phyloP scores from a whole-genome alignment of 2,329 filamentous ascomycete species.

The Diaporthe citrichinensis region DNA sequence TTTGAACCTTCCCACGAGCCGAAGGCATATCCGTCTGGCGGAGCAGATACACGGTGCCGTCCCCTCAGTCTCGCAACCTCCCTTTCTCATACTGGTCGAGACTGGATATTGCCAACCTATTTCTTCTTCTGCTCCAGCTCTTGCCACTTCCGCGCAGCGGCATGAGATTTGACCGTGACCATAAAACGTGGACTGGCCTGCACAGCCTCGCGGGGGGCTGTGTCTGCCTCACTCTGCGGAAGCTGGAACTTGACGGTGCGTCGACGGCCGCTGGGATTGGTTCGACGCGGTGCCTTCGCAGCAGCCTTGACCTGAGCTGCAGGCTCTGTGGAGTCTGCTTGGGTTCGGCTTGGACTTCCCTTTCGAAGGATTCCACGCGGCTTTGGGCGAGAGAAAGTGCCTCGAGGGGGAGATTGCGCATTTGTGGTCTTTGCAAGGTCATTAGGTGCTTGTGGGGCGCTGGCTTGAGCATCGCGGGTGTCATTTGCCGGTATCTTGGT shows the following conservation, averaged over 20 bases:
- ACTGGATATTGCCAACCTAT: background rate
- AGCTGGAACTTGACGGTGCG: background rate
- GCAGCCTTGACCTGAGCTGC: no score
- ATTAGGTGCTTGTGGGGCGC: background rate
- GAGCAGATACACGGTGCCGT: background rate
- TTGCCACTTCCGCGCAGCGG: background rate
- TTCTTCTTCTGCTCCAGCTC: background rate
- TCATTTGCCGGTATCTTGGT: background rate
- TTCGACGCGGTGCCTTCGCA: background rate
- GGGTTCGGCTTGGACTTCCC: background rate
- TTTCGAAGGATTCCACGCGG: background rate
- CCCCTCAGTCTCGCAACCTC: background rate
- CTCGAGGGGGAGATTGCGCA: background rate
- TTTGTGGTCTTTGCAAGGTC: background rate
- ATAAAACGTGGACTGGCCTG: background rate
- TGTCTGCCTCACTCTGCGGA: background rate
- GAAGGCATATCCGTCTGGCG: background rate
- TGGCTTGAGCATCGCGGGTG: background rate
- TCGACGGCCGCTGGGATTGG: background rate
- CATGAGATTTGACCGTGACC: background rate
- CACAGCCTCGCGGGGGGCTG: background rate
- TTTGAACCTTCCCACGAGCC: background rate
- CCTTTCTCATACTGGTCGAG: rapidly evolving
- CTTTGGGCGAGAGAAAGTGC: background rate
- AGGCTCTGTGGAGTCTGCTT: background rate